Percentiles rank a stretch among this genome's conserved stretches.
Conservation (phyloP, 768 basidiomycete species). For the Agrocybe chaxingu region DNA sequence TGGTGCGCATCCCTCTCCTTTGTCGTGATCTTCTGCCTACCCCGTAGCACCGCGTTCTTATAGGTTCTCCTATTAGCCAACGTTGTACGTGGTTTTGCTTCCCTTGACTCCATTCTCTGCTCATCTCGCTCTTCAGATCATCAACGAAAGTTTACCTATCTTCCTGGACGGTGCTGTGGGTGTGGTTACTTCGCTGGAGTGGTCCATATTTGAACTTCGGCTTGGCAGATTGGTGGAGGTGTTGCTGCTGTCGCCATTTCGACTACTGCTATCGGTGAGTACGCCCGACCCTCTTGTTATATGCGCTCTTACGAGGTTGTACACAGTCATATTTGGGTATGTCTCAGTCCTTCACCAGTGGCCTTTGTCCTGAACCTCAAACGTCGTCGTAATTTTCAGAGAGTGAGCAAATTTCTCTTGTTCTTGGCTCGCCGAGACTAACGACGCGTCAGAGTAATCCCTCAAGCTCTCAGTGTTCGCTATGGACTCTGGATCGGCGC, state of each 20-base stretch:
- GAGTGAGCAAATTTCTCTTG: conserved; percentile 45
- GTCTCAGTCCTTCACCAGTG: conserved; percentile 15
- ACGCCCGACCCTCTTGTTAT: not conserved
- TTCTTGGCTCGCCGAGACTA: not conserved
- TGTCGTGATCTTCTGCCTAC: not conserved
- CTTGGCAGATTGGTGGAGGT: conserved; percentile 51
- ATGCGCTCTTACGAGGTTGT: conserved; percentile 2
- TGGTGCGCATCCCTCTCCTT: conserved; percentile 44
- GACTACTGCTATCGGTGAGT: conserved; percentile 66
- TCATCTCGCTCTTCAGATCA: conserved; percentile 40
- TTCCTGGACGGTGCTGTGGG: conserved; percentile 74
- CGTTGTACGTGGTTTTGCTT: conserved; percentile 52
- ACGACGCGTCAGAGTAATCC: conserved; percentile 38
- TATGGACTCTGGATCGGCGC: conserved; percentile 84
- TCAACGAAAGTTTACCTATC: conserved; percentile 83
- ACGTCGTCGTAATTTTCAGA: conserved; percentile 30
- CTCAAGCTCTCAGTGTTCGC: conserved; percentile 72
- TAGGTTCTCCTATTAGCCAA: conserved; percentile 87
- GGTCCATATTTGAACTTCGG: not conserved
- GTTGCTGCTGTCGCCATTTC: conserved; percentile 76
- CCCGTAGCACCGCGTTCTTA: not conserved
- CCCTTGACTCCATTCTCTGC: not conserved
- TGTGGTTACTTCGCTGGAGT: not conserved
- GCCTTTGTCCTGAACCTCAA: too few relatives aligned
- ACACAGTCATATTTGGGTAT: conserved; percentile 78